Conservation (phyloP, 2,329 filamentous ascomycete genomes). For the Colletotrichum sojae region DNA sequence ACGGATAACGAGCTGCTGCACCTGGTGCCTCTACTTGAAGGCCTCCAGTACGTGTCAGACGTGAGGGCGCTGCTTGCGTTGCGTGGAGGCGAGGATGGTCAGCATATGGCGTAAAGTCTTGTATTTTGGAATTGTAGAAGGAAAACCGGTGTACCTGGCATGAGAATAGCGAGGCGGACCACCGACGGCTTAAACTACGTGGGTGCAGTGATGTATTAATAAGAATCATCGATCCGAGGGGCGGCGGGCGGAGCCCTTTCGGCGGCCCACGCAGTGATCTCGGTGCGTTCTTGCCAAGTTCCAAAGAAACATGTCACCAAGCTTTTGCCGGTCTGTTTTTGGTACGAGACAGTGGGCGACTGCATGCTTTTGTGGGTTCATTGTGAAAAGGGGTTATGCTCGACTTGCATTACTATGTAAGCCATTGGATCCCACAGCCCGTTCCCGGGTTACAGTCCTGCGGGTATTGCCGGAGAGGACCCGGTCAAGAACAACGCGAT, state of each 20-base stretch:
- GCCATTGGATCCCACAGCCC: slow-evolving; percentile 7
- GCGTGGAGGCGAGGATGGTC: slow-evolving; percentile 85
- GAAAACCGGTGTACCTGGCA: slow-evolving; percentile 32
- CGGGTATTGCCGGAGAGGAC: neutral
- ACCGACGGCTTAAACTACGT: slow-evolving; percentile 36
- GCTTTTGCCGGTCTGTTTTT: neutral
- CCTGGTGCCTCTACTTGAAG: slow-evolving; percentile 92
- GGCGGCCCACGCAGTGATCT: slow-evolving; percentile 6
- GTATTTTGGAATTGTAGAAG: slow-evolving; percentile 31
- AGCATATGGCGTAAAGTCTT: slow-evolving; percentile 63
- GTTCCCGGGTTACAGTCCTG: slow-evolving; percentile 13
- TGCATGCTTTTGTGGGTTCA: neutral
- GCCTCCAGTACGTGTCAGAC: slow-evolving; percentile 95
- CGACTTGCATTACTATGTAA: neutral
- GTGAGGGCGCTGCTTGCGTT: slow-evolving; percentile 91
- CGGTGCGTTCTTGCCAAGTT: neutral
- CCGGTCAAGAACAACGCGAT: neutral
- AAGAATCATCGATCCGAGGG: slow-evolving; percentile 21
- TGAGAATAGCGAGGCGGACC: slow-evolving; percentile 26
- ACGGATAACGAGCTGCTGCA: slow-evolving; percentile 97
- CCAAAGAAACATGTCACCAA: slow-evolving; percentile 19
- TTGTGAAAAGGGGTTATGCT: neutral
- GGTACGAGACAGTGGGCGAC: neutral
- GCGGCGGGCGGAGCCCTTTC: neutral
- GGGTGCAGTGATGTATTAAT: slow-evolving; percentile 38